These are phyloP conservation scores for Ogataea naganishii DNA, from an alignment of 805 yeast species.

Conservation along the genomic window DNA sequence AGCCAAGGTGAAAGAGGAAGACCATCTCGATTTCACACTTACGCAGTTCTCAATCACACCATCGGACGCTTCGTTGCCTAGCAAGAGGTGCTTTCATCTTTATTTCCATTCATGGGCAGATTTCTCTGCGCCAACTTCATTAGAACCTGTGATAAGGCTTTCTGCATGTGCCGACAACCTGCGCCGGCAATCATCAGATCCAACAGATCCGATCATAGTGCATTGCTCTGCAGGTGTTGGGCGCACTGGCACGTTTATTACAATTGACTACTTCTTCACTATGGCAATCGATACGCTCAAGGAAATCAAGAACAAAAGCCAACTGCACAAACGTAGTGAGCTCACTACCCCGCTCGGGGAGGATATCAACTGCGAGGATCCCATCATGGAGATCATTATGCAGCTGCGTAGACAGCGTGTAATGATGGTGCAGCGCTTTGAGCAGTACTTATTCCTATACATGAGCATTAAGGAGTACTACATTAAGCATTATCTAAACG, in stretches of 20 bases:
- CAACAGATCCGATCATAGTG: slow-evolving; percentile 25
- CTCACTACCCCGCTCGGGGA: not conserved
- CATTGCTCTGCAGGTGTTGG: slow-evolving; percentile 61
- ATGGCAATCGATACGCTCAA: slow-evolving; percentile 5
- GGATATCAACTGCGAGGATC: slow-evolving; percentile 20
- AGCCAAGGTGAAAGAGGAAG: slow-evolving; percentile 4
- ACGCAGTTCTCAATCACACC: slow-evolving; percentile 2
- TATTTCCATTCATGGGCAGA: slow-evolving; percentile 38
- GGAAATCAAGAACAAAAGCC: not conserved
- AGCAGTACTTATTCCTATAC: slow-evolving; percentile 42
- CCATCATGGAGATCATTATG: slow-evolving; percentile 33
- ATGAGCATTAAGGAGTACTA: slow-evolving; percentile 22
- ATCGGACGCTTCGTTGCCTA: not conserved
- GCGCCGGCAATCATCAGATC: slow-evolving; percentile 1
- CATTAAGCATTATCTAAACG: slow-evolving; percentile 8
- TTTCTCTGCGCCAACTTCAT: slow-evolving; percentile 28
- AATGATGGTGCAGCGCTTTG: slow-evolving; percentile 46
- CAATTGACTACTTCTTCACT: slow-evolving; percentile 31
- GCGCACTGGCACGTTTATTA: slow-evolving; percentile 44
- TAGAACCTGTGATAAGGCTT: slow-evolving; percentile 21
- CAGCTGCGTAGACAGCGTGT: slow-evolving; percentile 39
- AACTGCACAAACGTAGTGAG: not conserved
- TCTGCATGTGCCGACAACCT: slow-evolving; percentile 9
- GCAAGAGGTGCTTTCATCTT: slow-evolving; percentile 28
- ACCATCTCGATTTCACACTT: slow-evolving; percentile 2